Percentiles rank a stretch among this genome's conserved stretches.
Evolutionary conservation across 257 asterid species (phyloP).

Genomic region (Penstemon eatonii): DNA sequence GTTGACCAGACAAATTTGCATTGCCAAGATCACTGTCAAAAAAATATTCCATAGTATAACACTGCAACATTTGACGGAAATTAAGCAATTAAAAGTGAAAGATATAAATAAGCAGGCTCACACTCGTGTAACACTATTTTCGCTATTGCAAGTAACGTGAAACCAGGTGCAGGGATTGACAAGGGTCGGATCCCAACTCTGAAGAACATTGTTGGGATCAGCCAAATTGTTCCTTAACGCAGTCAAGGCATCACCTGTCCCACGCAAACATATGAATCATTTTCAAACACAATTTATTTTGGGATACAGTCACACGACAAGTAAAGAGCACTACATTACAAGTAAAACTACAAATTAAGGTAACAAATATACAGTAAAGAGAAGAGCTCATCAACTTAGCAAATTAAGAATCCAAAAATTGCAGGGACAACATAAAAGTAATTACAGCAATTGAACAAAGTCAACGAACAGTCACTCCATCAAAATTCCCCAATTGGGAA

Average conservation of each 20-base stretch:
- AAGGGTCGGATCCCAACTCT: slow-evolving; percentile 97
- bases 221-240: slow-evolving; percentile 68
- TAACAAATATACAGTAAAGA: neutral
- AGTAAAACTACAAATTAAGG: neutral
- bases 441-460: slow-evolving; percentile 25
- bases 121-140: slow-evolving; percentile 89
- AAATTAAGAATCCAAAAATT: slow-evolving; percentile 15
- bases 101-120: slow-evolving; percentile 38
- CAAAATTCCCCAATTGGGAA: slow-evolving; percentile 25
- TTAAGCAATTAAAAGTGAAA: slow-evolving; percentile 14
- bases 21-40: slow-evolving; percentile 45
- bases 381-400: neutral
- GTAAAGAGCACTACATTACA: too few species aligned
- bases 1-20: too few species aligned
- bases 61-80: slow-evolving; percentile 1
- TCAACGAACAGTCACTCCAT: slow-evolving; percentile 32
- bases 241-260: slow-evolving; percentile 93
- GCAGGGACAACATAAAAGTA: neutral
- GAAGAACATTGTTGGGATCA: slow-evolving; percentile 90
- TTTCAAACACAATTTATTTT: too few species aligned
- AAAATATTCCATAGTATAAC: slow-evolving; percentile 12
- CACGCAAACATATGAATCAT: slow-evolving; percentile 6
- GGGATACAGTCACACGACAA: too few species aligned
- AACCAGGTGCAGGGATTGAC: slow-evolving; percentile 99
- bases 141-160: slow-evolving; percentile 87